Conservation (phyloP, 805 yeast genomes). For the Yarrowia bubula region DNA sequence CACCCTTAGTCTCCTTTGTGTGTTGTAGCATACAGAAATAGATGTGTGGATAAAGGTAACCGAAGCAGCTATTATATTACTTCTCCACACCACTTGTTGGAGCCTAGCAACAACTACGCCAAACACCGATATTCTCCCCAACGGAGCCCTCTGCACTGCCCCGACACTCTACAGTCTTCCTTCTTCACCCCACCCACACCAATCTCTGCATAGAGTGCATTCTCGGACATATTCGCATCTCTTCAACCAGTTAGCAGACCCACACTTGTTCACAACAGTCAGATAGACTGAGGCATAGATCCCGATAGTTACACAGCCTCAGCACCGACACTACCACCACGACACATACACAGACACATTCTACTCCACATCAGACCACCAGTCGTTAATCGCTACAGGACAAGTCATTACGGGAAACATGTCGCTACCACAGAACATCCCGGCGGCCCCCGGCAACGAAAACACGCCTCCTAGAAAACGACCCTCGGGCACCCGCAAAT, state of each 20-base stretch:
- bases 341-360: neutral
- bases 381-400: neutral
- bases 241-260: neutral
- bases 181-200: constrained; percentile 4
- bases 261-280: neutral
- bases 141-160: too few species aligned
- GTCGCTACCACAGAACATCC: constrained; percentile 12
- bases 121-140: neutral
- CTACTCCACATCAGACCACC: neutral
- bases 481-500: constrained; percentile 2
- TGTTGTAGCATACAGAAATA: neutral
- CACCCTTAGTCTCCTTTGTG: constrained; percentile 10
- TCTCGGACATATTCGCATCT: constrained; percentile 3
- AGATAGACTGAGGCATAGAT: neutral
- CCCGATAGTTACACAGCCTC: neutral
- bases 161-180: neutral
- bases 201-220: constrained; percentile 18
- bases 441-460: constrained; percentile 12
- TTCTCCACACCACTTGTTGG: neutral
- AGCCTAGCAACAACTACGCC: neutral
- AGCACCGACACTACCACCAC: neutral
- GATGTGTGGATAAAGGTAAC: constrained; percentile 1
- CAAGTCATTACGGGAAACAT: neutral
- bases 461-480: constrained; percentile 9
- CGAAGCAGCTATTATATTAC: neutral